Conservation (phyloP, 306 rosid species). For the Sechiopsis laciniata region DNA sequence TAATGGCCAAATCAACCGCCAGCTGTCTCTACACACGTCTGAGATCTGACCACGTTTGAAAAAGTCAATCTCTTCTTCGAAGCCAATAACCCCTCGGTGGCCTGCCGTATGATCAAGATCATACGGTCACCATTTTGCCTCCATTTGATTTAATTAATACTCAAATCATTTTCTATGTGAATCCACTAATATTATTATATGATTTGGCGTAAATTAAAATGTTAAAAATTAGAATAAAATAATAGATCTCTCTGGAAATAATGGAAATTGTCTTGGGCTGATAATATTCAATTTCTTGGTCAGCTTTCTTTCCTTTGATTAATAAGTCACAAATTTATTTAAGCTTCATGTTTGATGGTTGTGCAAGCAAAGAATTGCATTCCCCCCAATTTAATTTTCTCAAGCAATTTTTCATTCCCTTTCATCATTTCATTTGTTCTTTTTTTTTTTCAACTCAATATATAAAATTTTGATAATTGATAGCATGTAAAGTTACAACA, state of each 20-base stretch:
- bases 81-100: not conserved
- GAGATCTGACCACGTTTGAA: slow-evolving; percentile 23
- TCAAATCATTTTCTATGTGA: not conserved
- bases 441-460: no score
- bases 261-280: no score
- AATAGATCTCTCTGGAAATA: not conserved
- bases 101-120: not conserved
- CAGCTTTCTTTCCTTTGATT: slow-evolving; percentile 16
- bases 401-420: no score
- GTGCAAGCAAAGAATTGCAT: slow-evolving; percentile 16
- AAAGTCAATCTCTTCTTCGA: not conserved
- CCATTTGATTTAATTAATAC: not conserved
- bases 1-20: slow-evolving; percentile 18
- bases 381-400: no score
- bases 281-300: slow-evolving; percentile 2
- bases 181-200: slow-evolving; percentile 11
- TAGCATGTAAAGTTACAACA: no score
- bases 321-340: not conserved
- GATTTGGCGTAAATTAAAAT: not conserved
- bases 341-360: slow-evolving; percentile 9
- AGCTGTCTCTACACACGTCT: slow-evolving; percentile 18
- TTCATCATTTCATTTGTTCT: no score
- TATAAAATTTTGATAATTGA: no score
- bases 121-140: not conserved
- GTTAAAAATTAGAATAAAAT: not conserved